Evolutionary conservation across 441 rosid species (phyloP).

Genomic region (Brassica hybrid): DNA sequence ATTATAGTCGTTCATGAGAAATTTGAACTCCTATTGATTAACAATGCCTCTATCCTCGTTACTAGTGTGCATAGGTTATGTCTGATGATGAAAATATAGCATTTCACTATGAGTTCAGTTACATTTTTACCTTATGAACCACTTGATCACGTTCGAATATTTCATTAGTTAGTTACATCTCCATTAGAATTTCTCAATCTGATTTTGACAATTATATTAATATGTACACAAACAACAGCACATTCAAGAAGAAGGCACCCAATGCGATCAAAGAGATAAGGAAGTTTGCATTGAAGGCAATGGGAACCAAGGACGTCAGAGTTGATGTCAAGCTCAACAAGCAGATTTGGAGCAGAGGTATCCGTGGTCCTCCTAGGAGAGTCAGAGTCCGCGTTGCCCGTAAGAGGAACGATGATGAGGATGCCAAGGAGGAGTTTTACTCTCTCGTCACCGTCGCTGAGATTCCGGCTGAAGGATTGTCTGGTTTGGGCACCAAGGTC

Average conservation of each 20-base stretch:
- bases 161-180: not conserved
- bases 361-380: conserved; percentile 91
- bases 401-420: conserved; percentile 91
- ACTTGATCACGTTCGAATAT: not conserved
- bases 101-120: not conserved
- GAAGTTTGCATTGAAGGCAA: not conserved
- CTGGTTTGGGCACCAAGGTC: not conserved
- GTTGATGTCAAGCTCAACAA: not conserved
- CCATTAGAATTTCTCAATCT: not conserved
- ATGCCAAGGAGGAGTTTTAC: conserved; percentile 92
- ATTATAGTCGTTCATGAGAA: not conserved
- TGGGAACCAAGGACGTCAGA: not conserved
- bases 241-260: conserved; percentile 98
- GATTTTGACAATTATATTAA: too few species aligned
- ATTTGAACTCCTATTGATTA: not conserved
- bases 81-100: not conserved
- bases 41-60: not conserved
- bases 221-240: conserved; percentile 47
- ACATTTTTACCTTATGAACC: not conserved
- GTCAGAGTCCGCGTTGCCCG: conserved; percentile 87
- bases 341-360: conserved; percentile 92
- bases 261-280: not conserved
- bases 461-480: not conserved
- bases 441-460: conserved; percentile 42
- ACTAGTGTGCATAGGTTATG: not conserved